Conservation (phyloP, 768 basidiomycete species). For the Tricholomella constricta region DNA sequence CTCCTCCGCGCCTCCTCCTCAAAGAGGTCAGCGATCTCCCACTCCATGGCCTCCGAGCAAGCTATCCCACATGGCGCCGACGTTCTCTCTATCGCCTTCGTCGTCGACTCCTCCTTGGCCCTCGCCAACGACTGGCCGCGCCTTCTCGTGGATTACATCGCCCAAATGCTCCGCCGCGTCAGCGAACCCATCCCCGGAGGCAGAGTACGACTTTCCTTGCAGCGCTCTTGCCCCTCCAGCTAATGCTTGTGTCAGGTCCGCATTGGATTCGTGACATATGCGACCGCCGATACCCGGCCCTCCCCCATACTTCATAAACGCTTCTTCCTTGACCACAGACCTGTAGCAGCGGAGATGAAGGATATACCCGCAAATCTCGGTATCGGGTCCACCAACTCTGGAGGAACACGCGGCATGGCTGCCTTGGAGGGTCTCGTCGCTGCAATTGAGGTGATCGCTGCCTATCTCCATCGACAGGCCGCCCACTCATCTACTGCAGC, state of each 20-base stretch:
- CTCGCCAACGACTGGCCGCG: conserved; percentile 55
- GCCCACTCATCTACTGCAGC: conserved; percentile 21
- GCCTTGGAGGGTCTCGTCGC: conserved; percentile 73
- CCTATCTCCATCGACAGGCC: neutral
- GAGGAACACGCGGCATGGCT: conserved; percentile 57
- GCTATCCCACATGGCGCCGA: conserved; percentile 10
- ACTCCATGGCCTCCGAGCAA: conserved; percentile 2
- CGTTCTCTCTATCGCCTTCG: conserved; percentile 51
- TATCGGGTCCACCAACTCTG: conserved; percentile 55
- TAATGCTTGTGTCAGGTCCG: conserved; percentile 25
- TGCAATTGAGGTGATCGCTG: conserved; percentile 58
- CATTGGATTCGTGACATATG: conserved; percentile 65
- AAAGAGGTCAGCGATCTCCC: neutral
- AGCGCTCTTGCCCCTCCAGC: neutral
- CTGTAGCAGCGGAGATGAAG: conserved; percentile 46
- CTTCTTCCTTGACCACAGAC: conserved; percentile 51
- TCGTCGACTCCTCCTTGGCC: conserved; percentile 61
- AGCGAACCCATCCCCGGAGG: conserved; percentile 40
- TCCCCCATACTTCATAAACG: conserved; percentile 56
- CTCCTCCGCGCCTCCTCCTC: no score
- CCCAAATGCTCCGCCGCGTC: conserved; percentile 53
- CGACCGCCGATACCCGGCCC: conserved; percentile 54
- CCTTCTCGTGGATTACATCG: conserved; percentile 49
- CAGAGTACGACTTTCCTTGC: conserved; percentile 32
- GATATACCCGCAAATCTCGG: conserved; percentile 51